These are phyloP conservation scores for Tricholoma hemisulphureum DNA, from an alignment of 768 basidiomycete species.

Conservation along the genomic window DNA sequence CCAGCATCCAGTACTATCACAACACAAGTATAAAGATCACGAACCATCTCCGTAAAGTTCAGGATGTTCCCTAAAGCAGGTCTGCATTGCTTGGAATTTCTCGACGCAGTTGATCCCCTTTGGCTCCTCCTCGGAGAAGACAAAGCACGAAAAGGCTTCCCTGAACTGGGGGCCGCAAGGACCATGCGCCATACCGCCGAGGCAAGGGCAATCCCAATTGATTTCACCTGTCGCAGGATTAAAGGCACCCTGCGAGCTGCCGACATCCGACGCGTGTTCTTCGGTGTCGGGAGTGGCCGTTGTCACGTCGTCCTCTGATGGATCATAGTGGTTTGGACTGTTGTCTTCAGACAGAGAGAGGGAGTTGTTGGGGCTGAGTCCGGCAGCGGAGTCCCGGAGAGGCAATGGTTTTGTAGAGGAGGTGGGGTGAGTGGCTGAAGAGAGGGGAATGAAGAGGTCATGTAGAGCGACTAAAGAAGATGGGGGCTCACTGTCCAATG, in stretches of 20 bases:
- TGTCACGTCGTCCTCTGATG: not conserved
- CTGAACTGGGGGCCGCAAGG: constrained; percentile 93
- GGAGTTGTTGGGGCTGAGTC: not conserved
- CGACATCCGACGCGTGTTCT: constrained; percentile 6
- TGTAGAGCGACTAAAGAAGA: constrained; percentile 21
- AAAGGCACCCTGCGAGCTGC: constrained; percentile 57
- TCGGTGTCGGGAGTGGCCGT: constrained; percentile 1
- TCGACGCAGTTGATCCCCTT: constrained; percentile 98
- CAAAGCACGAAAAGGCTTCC: constrained; percentile 95
- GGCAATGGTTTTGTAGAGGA: not conserved
- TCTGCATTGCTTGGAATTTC: constrained; percentile 96
- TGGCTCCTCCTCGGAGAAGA: constrained; percentile 90
- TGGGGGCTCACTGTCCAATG: constrained; percentile 42
- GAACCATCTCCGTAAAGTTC: constrained; percentile 93
- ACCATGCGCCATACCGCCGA: constrained; percentile 98
- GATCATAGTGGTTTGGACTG: not conserved
- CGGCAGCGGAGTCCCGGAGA: not conserved
- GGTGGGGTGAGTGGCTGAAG: not conserved
- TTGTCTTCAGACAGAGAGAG: not conserved
- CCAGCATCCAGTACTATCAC: constrained; percentile 1
- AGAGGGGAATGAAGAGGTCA: not conserved
- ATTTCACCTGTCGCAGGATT: constrained; percentile 98
- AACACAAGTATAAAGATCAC: constrained; percentile 24
- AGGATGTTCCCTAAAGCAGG: constrained; percentile 94
- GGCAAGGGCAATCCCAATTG: constrained; percentile 99